Percentiles rank a stretch among this genome's conserved stretches.
Conservation (phyloP, 2,329 filamentous ascomycete species). For the Paramyrothecium roridum region DNA sequence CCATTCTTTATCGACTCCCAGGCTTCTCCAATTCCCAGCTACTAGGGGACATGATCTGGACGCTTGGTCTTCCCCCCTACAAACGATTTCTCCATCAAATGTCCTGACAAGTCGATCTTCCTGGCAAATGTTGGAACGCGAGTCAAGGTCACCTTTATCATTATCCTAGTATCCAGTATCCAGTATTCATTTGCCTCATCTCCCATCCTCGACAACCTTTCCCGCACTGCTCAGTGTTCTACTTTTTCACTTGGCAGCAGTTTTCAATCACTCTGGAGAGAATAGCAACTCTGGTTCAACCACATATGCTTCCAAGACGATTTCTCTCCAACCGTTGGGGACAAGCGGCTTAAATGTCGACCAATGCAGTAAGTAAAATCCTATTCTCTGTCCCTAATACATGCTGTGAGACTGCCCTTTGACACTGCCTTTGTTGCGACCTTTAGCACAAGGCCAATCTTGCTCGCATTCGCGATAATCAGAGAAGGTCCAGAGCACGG, state of each 20-base stretch:
- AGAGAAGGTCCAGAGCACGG: conserved; percentile 70
- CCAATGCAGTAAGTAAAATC: not conserved
- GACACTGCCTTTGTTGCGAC: too few species aligned
- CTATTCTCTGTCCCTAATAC: too few species aligned
- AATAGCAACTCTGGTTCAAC: not conserved
- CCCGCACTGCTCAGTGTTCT: too few species aligned
- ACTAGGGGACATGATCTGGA: not conserved
- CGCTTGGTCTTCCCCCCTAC: not conserved
- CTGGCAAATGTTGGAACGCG: too few species aligned
- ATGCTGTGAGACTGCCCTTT: too few species aligned
- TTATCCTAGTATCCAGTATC: too few species aligned
- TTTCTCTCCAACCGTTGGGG: not conserved
- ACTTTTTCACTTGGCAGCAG: too few species aligned
- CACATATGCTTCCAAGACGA: not conserved
- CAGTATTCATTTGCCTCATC: too few species aligned
- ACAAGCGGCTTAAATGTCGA: not conserved
- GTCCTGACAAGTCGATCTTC: too few species aligned
- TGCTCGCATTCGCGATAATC: conserved; percentile 70
- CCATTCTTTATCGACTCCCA: not conserved
- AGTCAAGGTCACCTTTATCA: too few species aligned
- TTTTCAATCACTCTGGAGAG: not conserved
- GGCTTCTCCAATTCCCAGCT: not conserved
- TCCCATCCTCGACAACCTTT: too few species aligned
- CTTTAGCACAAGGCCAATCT: conserved; percentile 35
- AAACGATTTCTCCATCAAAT: too few species aligned